phyloP scores from a whole-genome alignment of 2,329 filamentous ascomycete genomes.

The Geosmithia morbida region DNA sequence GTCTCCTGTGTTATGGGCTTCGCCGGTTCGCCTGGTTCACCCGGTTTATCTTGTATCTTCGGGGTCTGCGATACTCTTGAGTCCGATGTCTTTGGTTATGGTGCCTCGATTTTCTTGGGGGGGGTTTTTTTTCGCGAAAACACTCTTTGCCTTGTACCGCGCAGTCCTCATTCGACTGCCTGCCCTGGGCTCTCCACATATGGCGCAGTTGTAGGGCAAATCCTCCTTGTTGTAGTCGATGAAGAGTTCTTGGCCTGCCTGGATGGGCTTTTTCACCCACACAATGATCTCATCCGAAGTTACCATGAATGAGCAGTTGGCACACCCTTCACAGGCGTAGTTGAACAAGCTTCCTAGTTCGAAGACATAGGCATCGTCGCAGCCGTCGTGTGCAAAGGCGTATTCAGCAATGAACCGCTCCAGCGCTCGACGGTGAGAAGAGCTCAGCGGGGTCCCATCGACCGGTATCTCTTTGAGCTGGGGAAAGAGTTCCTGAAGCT shows the following conservation, averaged over 20 bases:
- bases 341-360: slow-evolving; percentile 13
- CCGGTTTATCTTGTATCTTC: too few species aligned
- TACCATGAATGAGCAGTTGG: slow-evolving; percentile 6
- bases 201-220: neutral
- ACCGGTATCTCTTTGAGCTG: slow-evolving; percentile 5
- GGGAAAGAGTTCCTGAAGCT: slow-evolving; percentile 2
- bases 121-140: too few species aligned
- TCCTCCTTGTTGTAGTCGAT: neutral
- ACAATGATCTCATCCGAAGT: neutral
- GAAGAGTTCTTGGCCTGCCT: neutral
- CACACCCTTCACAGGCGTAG: slow-evolving; percentile 15
- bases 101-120: too few species aligned
- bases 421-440: slow-evolving; percentile 4
- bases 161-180: too few species aligned
- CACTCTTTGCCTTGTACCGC: too few species aligned
- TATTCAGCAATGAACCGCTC: slow-evolving; percentile 11
- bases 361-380: slow-evolving; percentile 7
- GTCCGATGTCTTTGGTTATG: too few species aligned
- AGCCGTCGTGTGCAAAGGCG: slow-evolving; percentile 6
- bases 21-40: too few species aligned
- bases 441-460: neutral
- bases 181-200: neutral
- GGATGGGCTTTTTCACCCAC: neutral
- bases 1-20: too few species aligned
- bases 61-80: too few species aligned